Base-by-base conservation (phyloP, 352 stramenopile species). In the Globisporangium echinulatum region DNA sequence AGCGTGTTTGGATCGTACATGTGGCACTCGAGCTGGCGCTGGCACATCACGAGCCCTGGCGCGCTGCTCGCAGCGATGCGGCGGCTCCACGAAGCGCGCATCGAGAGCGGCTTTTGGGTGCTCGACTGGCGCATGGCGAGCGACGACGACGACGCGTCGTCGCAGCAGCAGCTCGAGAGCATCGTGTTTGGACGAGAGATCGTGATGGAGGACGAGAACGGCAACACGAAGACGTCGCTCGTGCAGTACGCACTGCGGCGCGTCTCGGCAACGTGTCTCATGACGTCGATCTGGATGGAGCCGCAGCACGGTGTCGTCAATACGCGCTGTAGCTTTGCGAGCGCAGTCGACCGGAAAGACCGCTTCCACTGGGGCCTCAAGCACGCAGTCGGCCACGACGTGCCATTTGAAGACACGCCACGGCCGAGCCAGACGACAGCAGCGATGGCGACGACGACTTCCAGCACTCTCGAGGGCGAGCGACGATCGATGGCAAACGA, bases 201-300 rank as follows among this genome's bases (percentile, higher is more conserved):
- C 52, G 49, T 92, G 19, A 88, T 96, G 78, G 81, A 94, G 68
- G 79, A 90, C 49, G 78, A 91, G 49, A 82, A 85, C 38, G 82
- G 82, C 8, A 80, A 82, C 43, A 64, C 71, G 11, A 92, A 90
- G 61, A 88, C 83, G 2, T 86, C 79, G 1, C 51, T 92, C 7
- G 70, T 94, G 37, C 86, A 96, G 68, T 96, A 94, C 68, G 84
- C 72, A 1, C 69, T 96, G 49, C 74, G 71, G 33, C 74, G 82
- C 50, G 69, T 92, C 2, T 88, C 84, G 1, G 82, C 90, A 51
- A 84, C 80, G 40, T 86, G 70, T n/a, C 63, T 96, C 40, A 76
- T 91, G 72, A 96, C 84, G 9, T 94, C 84, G 7, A 85, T 96
- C 42, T 96, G 86, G 86, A 94, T 96, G 84, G 86, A 96, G 61